phyloP scores from a whole-genome alignment of 2,329 filamentous ascomycete species.

The Colletotrichum gigasporum region DNA sequence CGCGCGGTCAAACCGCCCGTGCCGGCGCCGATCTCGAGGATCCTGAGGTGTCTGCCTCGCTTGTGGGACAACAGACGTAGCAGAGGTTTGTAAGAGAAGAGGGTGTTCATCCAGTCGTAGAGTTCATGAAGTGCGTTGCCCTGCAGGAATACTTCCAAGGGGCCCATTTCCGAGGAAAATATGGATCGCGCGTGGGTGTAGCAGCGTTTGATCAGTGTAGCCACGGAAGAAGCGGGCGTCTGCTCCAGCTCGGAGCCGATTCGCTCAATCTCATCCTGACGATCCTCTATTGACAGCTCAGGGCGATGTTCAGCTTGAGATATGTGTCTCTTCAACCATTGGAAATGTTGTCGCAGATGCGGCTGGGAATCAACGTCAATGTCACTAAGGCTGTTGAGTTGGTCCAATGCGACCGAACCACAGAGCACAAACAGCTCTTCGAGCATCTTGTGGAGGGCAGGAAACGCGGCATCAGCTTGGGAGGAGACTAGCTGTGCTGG shows the following conservation, averaged over 20 bases:
- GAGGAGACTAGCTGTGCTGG: not conserved
- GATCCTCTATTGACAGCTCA: not conserved
- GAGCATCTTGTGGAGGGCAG: not conserved
- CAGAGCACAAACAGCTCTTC: slow-evolving; percentile 6
- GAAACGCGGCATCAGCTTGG: not conserved
- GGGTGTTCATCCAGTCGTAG: slow-evolving; percentile 25
- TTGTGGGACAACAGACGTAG: not conserved
- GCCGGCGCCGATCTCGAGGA: slow-evolving; percentile 29
- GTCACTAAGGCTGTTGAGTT: not conserved
- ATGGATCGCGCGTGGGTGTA: not conserved
- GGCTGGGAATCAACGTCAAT: not conserved
- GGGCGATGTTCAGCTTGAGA: not conserved
- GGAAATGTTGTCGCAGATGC: not conserved
- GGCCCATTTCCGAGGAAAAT: not conserved
- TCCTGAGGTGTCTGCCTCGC: slow-evolving; percentile 44
- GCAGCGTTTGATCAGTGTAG: slow-evolving; percentile 10
- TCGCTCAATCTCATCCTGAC: not conserved
- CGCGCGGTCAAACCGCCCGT: slow-evolving; percentile 16
- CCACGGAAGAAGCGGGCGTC: not conserved
- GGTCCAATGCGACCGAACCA: not conserved
- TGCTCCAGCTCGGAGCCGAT: not conserved
- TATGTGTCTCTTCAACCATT: not conserved
- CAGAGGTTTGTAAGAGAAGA: slow-evolving; percentile 1
- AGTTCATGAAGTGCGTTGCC: slow-evolving; percentile 12
- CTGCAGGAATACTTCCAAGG: slow-evolving; percentile 10